Conservation (phyloP, 2,329 filamentous ascomycete genomes). For the Fusarium sp. region DNA sequence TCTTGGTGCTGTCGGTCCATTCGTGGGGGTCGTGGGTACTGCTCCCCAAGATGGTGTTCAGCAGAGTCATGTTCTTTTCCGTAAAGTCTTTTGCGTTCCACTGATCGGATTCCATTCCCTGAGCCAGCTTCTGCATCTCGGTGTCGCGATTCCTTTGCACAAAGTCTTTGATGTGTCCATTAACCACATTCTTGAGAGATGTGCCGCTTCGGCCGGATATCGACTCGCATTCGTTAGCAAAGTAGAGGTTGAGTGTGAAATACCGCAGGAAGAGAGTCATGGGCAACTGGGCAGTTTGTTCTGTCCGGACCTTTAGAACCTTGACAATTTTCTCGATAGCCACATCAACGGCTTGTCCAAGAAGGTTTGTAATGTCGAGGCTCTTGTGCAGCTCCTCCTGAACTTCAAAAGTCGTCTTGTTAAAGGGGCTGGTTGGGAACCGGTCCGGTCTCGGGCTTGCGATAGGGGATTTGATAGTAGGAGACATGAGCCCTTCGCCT, state of each 20-base stretch:
- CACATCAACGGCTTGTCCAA: conserved; percentile 82
- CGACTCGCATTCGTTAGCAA: conserved; percentile 86
- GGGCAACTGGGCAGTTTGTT: conserved; percentile 74
- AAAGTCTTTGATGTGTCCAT: conserved; percentile 83
- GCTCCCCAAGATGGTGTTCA: conserved; percentile 72
- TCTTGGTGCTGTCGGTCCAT: conserved; percentile 70
- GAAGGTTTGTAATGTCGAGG: conserved; percentile 78
- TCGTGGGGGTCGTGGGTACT: conserved; percentile 74
- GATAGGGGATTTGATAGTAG: conserved; percentile 60
- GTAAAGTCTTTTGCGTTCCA: conserved; percentile 83
- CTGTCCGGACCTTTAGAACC: conserved; percentile 78
- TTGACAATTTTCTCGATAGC: conserved; percentile 81
- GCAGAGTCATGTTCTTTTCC: conserved; percentile 65
- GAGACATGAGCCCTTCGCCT: conserved; percentile 57
- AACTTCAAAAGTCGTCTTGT: conserved; percentile 55
- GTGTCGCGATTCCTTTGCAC: conserved; percentile 74
- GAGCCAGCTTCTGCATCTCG: conserved; percentile 78
- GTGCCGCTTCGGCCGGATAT: conserved; percentile 82
- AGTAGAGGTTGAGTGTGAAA: conserved; percentile 82
- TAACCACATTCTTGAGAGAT: conserved; percentile 79
- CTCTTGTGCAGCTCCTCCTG: conserved; percentile 81
- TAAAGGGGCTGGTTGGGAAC: conserved; percentile 33
- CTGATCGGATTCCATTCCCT: conserved; percentile 80
- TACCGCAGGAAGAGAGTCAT: conserved; percentile 79
- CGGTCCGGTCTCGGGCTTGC: conserved; percentile 59